These are phyloP conservation scores for Eremothecium sinecaudum DNA, from an alignment of 1,139 yeast species.

Conservation along the genomic window DNA sequence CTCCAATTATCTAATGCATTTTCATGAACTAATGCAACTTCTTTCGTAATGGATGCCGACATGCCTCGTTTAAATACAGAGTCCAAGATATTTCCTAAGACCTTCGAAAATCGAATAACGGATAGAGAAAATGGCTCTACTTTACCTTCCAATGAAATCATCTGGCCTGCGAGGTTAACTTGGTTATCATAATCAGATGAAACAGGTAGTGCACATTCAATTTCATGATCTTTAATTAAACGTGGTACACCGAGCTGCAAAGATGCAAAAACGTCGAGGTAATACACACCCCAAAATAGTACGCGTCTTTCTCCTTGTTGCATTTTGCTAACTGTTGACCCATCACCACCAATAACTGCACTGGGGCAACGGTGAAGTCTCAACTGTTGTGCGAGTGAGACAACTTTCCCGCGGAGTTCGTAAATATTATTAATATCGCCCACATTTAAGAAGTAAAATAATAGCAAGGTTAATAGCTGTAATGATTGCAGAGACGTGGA, in stretches of 20 bases:
- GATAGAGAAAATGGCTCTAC: constrained; percentile 55
- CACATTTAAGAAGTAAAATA: constrained; percentile 60
- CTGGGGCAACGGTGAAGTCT: constrained; percentile 84
- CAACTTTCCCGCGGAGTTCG: constrained; percentile 63
- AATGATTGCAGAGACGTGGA: constrained; percentile 60
- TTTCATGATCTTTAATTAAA: constrained; percentile 65
- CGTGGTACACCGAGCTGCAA: constrained; percentile 77
- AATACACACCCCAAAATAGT: constrained; percentile 75
- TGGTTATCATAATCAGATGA: constrained; percentile 47
- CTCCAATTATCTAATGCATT: constrained; percentile 74
- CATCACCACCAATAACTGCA: constrained; percentile 54
- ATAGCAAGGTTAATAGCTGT: constrained; percentile 59
- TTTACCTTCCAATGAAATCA: constrained; percentile 48
- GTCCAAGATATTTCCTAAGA: constrained; percentile 66
- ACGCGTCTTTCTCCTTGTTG: constrained; percentile 79
- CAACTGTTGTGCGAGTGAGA: constrained; percentile 78
- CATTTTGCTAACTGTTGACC: constrained; percentile 46
- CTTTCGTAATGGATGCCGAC: constrained; percentile 34
- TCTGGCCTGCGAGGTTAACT: constrained; percentile 33
- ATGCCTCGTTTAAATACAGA: constrained; percentile 46
- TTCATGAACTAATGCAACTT: constrained; percentile 43
- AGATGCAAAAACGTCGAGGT: constrained; percentile 67
- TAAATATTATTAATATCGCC: constrained; percentile 72
- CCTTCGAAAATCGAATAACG: constrained; percentile 60
- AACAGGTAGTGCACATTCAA: constrained; percentile 79